Percentiles rank a stretch among this genome's conserved stretches.
Evolutionary conservation across 2,329 filamentous ascomycete genomes (phyloP).

Genomic region (Dothistroma pini): DNA sequence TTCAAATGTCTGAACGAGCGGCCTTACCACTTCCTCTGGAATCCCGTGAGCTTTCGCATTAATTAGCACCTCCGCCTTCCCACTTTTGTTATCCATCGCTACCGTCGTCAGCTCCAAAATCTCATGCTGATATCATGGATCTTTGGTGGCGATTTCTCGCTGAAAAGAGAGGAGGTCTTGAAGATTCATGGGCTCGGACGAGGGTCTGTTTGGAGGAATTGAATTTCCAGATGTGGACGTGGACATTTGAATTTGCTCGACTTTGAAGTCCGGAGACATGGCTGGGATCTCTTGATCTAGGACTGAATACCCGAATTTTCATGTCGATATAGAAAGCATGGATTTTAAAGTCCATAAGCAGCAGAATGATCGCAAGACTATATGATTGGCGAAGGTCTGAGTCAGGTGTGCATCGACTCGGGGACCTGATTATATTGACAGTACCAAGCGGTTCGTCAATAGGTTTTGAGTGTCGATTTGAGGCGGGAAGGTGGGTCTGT

Average conservation of each 20-base stretch:
- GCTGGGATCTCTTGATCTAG: no score
- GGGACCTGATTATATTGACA: no score
- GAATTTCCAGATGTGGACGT: no score
- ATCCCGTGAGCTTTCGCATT: not conserved
- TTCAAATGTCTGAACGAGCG: not conserved
- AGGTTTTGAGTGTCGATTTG: no score
- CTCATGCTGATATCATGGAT: not conserved
- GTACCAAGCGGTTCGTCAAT: no score
- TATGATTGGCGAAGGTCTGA: no score
- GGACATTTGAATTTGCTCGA: not conserved
- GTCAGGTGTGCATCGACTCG: no score
- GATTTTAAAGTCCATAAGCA: no score
- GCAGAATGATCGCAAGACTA: no score
- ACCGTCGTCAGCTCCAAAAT: not conserved
- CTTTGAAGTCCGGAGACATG: not conserved
- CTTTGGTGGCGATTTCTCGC: not conserved
- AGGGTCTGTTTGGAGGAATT: not conserved
- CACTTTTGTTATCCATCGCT: not conserved
- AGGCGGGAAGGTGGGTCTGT: no score
- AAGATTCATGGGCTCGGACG: not conserved
- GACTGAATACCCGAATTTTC: no score
- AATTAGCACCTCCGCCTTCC: not conserved
- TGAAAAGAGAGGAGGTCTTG: not conserved
- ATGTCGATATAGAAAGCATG: no score
- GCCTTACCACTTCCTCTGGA: not conserved